Conservation (phyloP, 2,329 filamentous ascomycete species). For the Cladosporium austrohemisphaericum region DNA sequence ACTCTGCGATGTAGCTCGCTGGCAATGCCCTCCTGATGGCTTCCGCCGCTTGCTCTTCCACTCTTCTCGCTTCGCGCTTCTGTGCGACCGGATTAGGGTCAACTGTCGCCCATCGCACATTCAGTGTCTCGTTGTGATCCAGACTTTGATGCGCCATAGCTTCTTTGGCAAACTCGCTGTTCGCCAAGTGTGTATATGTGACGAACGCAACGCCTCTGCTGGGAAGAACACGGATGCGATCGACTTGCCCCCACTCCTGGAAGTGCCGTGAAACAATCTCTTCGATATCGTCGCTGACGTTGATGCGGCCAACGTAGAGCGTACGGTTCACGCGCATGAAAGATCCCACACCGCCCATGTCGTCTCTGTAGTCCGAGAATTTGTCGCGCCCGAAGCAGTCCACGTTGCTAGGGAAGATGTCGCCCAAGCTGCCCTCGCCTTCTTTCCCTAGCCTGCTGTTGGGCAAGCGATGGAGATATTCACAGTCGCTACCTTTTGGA, state of each 20-base stretch:
- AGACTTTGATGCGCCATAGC: slow-evolving; percentile 93
- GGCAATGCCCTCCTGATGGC: slow-evolving; percentile 85
- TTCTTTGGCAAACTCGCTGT: slow-evolving; percentile 74
- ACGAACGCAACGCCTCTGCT: slow-evolving; percentile 89
- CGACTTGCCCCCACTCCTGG: slow-evolving; percentile 91
- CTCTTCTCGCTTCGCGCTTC: slow-evolving; percentile 78
- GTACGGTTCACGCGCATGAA: slow-evolving; percentile 94
- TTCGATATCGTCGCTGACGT: slow-evolving; percentile 95
- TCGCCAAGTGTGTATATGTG: slow-evolving; percentile 87
- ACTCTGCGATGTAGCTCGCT: slow-evolving; percentile 84
- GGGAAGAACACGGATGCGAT: slow-evolving; percentile 81
- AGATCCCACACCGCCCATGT: slow-evolving; percentile 94
- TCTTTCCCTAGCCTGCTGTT: slow-evolving; percentile 42
- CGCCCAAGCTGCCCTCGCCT: slow-evolving; percentile 56
- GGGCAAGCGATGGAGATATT: slow-evolving; percentile 87
- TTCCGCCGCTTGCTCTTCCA: slow-evolving; percentile 95
- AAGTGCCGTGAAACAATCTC: slow-evolving; percentile 94
- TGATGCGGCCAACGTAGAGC: slow-evolving; percentile 87
- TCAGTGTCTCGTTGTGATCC: slow-evolving; percentile 87
- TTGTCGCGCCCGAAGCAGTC: slow-evolving; percentile 96
- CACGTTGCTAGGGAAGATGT: slow-evolving; percentile 88
- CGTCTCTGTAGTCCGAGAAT: slow-evolving; percentile 86
- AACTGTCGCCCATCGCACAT: slow-evolving; percentile 94
- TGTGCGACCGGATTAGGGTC: slow-evolving; percentile 95
- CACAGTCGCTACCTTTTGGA: slow-evolving; percentile 86